Conservation (phyloP, 768 basidiomycete species). For the Mycena venus region DNA sequence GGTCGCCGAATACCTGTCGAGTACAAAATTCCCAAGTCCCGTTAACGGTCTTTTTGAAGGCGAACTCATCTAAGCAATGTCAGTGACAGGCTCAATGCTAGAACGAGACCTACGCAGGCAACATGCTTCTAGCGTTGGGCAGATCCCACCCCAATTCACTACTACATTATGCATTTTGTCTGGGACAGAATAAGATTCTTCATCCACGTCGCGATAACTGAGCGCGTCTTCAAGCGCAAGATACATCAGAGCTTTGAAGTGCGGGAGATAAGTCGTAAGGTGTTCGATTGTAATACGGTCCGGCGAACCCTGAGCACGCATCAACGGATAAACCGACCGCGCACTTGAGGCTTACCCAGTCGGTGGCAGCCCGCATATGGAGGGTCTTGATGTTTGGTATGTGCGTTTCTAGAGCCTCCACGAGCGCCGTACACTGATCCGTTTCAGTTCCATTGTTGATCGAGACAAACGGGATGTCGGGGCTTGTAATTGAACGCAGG, state of each 20-base stretch:
- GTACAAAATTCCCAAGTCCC: constrained; percentile 4
- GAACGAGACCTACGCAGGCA: neutral
- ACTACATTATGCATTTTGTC: neutral
- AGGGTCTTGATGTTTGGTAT: constrained; percentile 2
- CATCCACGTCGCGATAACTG: neutral
- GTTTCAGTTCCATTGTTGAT: neutral
- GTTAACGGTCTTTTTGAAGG: constrained; percentile 1
- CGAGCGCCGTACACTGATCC: neutral
- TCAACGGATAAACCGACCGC: neutral
- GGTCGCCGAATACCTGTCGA: neutral
- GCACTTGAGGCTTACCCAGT: constrained; percentile 5
- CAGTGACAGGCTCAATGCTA: neutral
- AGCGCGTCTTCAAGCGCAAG: neutral
- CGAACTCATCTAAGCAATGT: constrained; percentile 5
- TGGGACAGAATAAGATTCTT: neutral
- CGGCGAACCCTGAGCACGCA: constrained; percentile 1
- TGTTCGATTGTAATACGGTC: neutral
- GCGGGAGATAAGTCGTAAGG: constrained; percentile 4
- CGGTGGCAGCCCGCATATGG: neutral
- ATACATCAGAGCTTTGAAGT: neutral
- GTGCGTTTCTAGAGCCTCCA: constrained; percentile 2
- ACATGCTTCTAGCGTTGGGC: constrained; percentile 1
- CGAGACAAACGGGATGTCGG: constrained; percentile 5
- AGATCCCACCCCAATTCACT: neutral
- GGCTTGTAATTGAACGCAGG: neutral